Conservation (phyloP, 805 yeast genomes). For the Hanseniaspora lachancei region DNA sequence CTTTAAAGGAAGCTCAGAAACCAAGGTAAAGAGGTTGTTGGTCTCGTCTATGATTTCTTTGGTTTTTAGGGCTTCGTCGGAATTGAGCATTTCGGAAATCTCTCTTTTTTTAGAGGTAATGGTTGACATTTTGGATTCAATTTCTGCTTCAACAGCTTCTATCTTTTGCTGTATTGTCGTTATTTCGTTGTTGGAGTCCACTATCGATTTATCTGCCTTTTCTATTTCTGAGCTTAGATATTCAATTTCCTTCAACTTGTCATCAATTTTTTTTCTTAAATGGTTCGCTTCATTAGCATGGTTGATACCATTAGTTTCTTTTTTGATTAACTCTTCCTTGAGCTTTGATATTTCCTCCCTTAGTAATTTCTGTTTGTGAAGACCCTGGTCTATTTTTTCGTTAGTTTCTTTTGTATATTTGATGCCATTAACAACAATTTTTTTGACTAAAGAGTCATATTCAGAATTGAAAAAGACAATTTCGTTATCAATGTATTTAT, state of each 20-base stretch:
- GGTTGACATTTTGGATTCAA: constrained; percentile 7
- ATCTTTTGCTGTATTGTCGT: constrained; percentile 14
- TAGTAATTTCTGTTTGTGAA: constrained; percentile 19
- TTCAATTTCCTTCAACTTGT: constrained; percentile 43
- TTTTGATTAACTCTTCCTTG: constrained; percentile 15
- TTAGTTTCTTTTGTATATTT: constrained; percentile 1
- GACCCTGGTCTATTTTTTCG: constrained; percentile 21
- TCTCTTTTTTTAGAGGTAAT: background rate
- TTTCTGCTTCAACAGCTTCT: constrained; percentile 14
- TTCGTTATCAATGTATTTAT: background rate
- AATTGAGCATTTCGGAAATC: background rate
- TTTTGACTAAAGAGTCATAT: constrained; percentile 34
- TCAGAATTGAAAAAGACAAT: constrained; percentile 28
- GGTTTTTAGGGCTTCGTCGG: background rate
- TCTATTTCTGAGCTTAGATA: constrained; percentile 51
- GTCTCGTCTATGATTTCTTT: background rate
- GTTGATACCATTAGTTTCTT: constrained; percentile 12
- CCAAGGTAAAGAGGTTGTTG: background rate
- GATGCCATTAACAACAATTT: constrained; percentile 20
- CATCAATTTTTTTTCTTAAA: constrained; percentile 30
- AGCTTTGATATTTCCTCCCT: constrained; percentile 18
- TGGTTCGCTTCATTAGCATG: constrained; percentile 2
- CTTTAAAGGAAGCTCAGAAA: constrained; percentile 2
- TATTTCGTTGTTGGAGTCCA: constrained; percentile 32
- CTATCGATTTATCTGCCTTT: constrained; percentile 38